A percentile compares a stretch with the other conserved stretches of the same genome.
Conservation (phyloP, 257 asterid species). For the Petrea volubilis region DNA sequence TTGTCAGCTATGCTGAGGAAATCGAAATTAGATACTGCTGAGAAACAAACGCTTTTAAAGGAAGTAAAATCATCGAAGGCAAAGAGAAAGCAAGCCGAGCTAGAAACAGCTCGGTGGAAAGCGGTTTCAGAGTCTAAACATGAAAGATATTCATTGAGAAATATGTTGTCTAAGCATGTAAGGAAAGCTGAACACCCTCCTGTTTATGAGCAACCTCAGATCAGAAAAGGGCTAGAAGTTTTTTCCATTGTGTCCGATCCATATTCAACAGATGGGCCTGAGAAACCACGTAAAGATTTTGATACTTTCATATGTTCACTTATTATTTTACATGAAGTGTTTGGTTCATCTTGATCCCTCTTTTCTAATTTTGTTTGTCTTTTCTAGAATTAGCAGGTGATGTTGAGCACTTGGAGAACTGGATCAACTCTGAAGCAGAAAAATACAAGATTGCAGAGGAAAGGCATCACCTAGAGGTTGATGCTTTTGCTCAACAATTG, state of each 20-base stretch:
- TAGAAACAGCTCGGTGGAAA: constrained; percentile 50
- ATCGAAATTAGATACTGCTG: constrained; percentile 67
- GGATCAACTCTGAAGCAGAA: constrained; percentile 58
- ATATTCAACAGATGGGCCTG: constrained; percentile 38
- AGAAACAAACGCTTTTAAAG: constrained; percentile 72
- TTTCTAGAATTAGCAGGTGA: constrained; percentile 36
- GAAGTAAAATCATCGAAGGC: constrained; percentile 66
- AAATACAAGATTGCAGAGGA: constrained; percentile 50
- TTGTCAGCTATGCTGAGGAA: constrained; percentile 88
- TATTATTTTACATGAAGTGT: not conserved
- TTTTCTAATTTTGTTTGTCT: not conserved
- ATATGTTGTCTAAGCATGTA: constrained; percentile 59
- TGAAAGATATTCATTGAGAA: constrained; percentile 60
- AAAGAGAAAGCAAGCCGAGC: constrained; percentile 60
- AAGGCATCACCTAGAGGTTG: constrained; percentile 63
- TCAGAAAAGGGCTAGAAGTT: constrained; percentile 32
- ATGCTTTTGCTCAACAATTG: constrained; percentile 86
- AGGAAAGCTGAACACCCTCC: constrained; percentile 27
- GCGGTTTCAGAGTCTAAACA: constrained; percentile 48
- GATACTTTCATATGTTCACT: not conserved
- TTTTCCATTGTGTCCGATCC: constrained; percentile 38
- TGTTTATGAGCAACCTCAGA: constrained; percentile 36
- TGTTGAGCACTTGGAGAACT: constrained; percentile 48
- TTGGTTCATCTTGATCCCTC: constrained; percentile 6
- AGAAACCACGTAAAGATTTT: constrained; percentile 41